These are phyloP conservation scores for Paecilomyces formosus DNA, from an alignment of 2,329 filamentous ascomycete genomes.

Conservation along the genomic window DNA sequence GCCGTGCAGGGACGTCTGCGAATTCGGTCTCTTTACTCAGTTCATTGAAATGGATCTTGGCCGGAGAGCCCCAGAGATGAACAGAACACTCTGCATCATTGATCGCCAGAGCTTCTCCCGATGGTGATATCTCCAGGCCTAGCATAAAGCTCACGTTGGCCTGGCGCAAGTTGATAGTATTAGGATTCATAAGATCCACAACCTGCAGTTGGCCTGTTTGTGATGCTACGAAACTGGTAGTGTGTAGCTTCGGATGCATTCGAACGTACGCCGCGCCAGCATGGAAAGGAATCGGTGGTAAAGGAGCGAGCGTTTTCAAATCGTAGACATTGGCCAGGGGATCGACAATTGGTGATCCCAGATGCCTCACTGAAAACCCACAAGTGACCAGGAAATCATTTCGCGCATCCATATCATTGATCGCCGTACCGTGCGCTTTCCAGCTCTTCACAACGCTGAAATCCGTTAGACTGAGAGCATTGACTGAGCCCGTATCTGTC, in stretches of 20 bases:
- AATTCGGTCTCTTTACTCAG: constrained; percentile 71
- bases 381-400: constrained; percentile 94
- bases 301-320: constrained; percentile 77
- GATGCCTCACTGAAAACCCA: constrained; percentile 78
- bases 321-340: constrained; percentile 94
- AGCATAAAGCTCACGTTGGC: constrained; percentile 71
- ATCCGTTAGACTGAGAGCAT: constrained; percentile 74
- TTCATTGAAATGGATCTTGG: constrained; percentile 81
- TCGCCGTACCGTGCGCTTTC: constrained; percentile 79
- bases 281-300: constrained; percentile 86
- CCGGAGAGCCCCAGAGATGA: constrained; percentile 80
- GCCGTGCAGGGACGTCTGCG: constrained; percentile 58
- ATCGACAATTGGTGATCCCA: constrained; percentile 75
- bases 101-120: constrained; percentile 76
- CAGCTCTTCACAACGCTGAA: constrained; percentile 77
- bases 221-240: constrained; percentile 88
- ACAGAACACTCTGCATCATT: constrained; percentile 71
- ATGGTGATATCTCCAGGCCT: constrained; percentile 78
- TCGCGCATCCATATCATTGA: constrained; percentile 96
- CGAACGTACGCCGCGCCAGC: constrained; percentile 89
- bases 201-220: constrained; percentile 91
- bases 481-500: constrained; percentile 70
- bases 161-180: constrained; percentile 77
- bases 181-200: constrained; percentile 89
- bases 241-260: constrained; percentile 93